phyloP scores from a whole-genome alignment of 371 early-diverging fungal genomes.

The Circinella minor region DNA sequence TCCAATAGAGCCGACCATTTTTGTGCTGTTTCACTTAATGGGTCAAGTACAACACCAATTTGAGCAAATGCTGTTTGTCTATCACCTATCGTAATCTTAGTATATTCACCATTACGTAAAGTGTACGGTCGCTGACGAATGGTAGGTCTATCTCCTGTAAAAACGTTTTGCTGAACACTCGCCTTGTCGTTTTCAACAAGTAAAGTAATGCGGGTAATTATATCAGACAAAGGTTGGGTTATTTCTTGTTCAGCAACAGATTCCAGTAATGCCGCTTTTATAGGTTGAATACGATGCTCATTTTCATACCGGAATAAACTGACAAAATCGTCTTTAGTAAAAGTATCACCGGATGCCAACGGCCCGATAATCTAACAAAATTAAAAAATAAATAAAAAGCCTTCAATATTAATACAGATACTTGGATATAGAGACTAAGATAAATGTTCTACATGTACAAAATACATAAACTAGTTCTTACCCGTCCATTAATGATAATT shows the following conservation, averaged over 20 bases:
- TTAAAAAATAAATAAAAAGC: not conserved
- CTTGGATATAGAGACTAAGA: not conserved
- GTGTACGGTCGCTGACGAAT: conserved; percentile 35
- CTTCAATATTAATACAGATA: no score
- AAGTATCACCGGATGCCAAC: conserved; percentile 34
- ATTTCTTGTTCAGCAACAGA: not conserved
- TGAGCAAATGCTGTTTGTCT: conserved; percentile 51
- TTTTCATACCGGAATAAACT: conserved; percentile 52
- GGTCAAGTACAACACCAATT: conserved; percentile 76
- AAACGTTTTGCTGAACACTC: conserved; percentile 15
- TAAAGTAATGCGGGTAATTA: conserved; percentile 24
- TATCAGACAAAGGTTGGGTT: conserved; percentile 20
- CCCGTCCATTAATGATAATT: conserved; percentile 45
- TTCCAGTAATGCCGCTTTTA: conserved; percentile 25
- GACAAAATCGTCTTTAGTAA: conserved; percentile 55
- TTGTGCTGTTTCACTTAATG: conserved; percentile 77
- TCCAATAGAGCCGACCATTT: conserved; percentile 74
- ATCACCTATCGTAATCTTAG: conserved; percentile 42
- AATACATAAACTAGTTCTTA: conserved; percentile 14
- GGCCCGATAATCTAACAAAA: conserved; percentile 56
- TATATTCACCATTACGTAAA: conserved; percentile 18
- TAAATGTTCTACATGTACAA: no score
- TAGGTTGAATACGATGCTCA: conserved; percentile 38
- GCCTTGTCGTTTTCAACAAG: conserved; percentile 39
- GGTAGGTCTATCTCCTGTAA: conserved; percentile 17